Evolutionary conservation across 352 stramenopile genomes (phyloP), one percentile per base, ranked within the genome.

Genomic region (Blastocystis sp.): DNA sequence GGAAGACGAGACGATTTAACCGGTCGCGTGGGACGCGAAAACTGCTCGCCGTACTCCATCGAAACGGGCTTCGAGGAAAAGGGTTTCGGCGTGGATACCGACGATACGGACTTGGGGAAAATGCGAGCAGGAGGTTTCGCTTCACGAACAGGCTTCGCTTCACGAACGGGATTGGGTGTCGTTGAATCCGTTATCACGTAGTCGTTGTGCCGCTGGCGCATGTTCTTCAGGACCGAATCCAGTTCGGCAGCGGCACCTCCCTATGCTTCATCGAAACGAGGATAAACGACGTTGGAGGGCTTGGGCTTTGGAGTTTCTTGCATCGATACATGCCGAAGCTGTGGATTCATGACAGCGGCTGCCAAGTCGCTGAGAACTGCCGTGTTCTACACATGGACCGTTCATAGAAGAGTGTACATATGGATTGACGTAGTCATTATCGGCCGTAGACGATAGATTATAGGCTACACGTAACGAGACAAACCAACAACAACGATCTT

Each of bases 11-110:
- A n/a, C n/a, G n/a, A n/a, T n/a, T n/a, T n/a, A n/a, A n/a, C 51
- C n/a, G 63, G 63, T 54, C 63, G 63, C 44, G 63, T 38, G 4
- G 63, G 63, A 11, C 63, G 27, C 36, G 63, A 48, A 53, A 75
- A 75, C 46, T 53, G 27, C 63, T 75, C 63, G 21, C 42, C 63
- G 18, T 75, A 46, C 18, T 54, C 63, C 63, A 75, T 75, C 18
- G n/a, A 27, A 40, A 75, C 63, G 32, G 32, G 36, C 6, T 48
- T 40, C 16, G 63, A 75, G 29, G 42, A 27, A 46, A 75, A 75
- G 7, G 51, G 51, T 11, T 59, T 59, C 2, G 51, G 51, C 3
- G 51, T 32, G 11, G 51, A 27, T 32, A 11, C 11, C n/a, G n/a
- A 14, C 2, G 51, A 59, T 16, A 59, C 51, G 11, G 51, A 27